A percentile compares a stretch with the other conserved stretches of the same genome.
Evolutionary conservation across 2,329 filamentous ascomycete species (phyloP).

Genomic region (Alternaria metachromatica): DNA sequence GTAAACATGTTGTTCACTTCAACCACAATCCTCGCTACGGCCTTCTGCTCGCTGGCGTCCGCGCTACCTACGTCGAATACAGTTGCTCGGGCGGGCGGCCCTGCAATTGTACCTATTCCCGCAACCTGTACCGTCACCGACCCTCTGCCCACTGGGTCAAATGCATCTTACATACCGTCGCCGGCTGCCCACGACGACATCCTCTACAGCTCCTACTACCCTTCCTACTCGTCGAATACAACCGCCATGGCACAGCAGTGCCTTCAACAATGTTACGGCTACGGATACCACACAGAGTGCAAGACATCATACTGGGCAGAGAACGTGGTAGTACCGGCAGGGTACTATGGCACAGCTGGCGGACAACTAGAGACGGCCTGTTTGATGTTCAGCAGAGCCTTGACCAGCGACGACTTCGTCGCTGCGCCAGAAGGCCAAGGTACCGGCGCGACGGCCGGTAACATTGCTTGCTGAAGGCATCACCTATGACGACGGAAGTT

Average conservation of each 20-base stretch:
- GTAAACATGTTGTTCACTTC: constrained; percentile 4
- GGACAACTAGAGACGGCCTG: constrained; percentile 45
- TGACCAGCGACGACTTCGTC: constrained; percentile 40
- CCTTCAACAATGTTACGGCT: constrained; percentile 52
- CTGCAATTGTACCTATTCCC: constrained; percentile 42
- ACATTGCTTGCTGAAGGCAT: constrained; percentile 38
- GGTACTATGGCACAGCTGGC: constrained; percentile 40
- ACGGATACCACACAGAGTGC: constrained; percentile 45
- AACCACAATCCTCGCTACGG: background rate
- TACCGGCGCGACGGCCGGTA: constrained; percentile 39
- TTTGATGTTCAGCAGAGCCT: constrained; percentile 41
- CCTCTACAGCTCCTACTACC: constrained; percentile 45
- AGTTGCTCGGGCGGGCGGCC: constrained; percentile 43
- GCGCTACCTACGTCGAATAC: constrained; percentile 7
- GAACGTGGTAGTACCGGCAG: constrained; percentile 45
- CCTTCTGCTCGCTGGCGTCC: constrained; percentile 5
- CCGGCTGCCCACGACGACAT: constrained; percentile 23
- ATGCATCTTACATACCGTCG: constrained; percentile 34
- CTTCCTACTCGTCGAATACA: constrained; percentile 33
- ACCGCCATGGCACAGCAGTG: constrained; percentile 43
- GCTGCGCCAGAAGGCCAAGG: constrained; percentile 38
- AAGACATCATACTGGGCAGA: constrained; percentile 47
- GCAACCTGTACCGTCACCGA: constrained; percentile 45
- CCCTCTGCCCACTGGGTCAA: constrained; percentile 23
- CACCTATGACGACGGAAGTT: background rate